Percentiles rank a stretch among this genome's conserved stretches.
Conservation (phyloP, 73 alveolate species). For the Vitrella brassicaformis region DNA sequence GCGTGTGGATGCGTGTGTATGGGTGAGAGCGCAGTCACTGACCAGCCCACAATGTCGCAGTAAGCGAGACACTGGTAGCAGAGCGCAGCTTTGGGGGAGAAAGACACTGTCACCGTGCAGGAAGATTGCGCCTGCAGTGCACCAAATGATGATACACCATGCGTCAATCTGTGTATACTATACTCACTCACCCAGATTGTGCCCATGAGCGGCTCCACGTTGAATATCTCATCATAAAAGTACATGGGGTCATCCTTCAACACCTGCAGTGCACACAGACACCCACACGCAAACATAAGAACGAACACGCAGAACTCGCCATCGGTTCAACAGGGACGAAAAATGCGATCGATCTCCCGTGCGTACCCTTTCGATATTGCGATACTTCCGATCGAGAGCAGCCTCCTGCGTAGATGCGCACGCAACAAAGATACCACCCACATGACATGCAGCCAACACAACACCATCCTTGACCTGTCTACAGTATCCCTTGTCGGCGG, state of each 20-base stretch:
- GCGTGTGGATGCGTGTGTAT: neutral
- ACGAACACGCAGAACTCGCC: neutral
- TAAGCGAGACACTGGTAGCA: slow-evolving; percentile 83
- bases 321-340: neutral
- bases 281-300: too few relatives aligned
- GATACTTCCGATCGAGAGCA: slow-evolving; percentile 64
- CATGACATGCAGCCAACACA: too few relatives aligned
- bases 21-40: neutral
- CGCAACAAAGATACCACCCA: neutral
- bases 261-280: slow-evolving; percentile 54
- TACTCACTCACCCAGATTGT: slow-evolving; percentile 96
- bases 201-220: slow-evolving; percentile 95
- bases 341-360: too few relatives aligned
- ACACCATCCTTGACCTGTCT: too few relatives aligned
- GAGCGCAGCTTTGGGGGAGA: slow-evolving; percentile 90
- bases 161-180: neutral
- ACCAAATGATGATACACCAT: neutral
- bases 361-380: slow-evolving; percentile 76
- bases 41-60: slow-evolving; percentile 44
- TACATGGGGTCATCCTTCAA: slow-evolving; percentile 95
- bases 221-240: slow-evolving; percentile 94
- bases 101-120: slow-evolving; percentile 60
- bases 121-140: neutral
- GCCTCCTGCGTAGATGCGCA: slow-evolving; percentile 27
- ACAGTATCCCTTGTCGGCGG: too few relatives aligned